Conservation (phyloP, 164 flowering plant genomes). For the Aristolochia contorta region DNA sequence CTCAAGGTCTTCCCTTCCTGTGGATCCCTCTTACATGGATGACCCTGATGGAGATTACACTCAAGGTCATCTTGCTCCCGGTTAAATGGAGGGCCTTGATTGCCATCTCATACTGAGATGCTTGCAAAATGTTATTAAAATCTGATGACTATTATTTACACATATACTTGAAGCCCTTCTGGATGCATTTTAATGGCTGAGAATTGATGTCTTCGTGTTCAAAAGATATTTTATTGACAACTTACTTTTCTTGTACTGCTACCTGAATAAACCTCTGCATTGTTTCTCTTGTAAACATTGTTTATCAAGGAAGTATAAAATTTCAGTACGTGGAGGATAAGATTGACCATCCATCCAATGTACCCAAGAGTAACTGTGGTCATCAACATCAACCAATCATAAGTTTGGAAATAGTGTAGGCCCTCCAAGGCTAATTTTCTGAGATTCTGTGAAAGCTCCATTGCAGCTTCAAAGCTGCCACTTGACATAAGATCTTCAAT, state of each 20-base stretch:
- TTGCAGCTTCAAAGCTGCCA: conserved; percentile 52
- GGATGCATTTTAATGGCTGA: too few species aligned
- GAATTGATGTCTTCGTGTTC: too few species aligned
- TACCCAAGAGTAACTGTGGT: conserved; percentile 79
- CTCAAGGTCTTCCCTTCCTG: too few species aligned
- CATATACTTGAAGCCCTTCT: too few species aligned
- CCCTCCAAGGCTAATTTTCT: conserved; percentile 76
- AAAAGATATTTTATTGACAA: not conserved
- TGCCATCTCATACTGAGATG: too few species aligned
- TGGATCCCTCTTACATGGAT: too few species aligned
- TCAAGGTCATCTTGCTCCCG: too few species aligned
- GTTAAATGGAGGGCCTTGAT: too few species aligned
- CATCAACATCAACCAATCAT: conserved; percentile 98
- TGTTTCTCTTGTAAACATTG: conserved; percentile 27
- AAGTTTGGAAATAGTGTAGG: conserved; percentile 93
- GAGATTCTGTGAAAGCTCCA: conserved; percentile 48
- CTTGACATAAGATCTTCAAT: conserved; percentile 53
- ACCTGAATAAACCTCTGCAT: conserved; percentile 17
- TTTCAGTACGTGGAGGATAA: conserved; percentile 76
- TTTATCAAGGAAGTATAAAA: conserved; percentile 59
- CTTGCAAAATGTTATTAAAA: too few species aligned
- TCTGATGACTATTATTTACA: too few species aligned
- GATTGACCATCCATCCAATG: conserved; percentile 84
- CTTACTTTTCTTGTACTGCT: conserved; percentile 35
- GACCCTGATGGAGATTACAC: too few species aligned